Evolutionary conservation across 2,329 filamentous ascomycete genomes (phyloP).

Genomic region (Fusarium sp.): DNA sequence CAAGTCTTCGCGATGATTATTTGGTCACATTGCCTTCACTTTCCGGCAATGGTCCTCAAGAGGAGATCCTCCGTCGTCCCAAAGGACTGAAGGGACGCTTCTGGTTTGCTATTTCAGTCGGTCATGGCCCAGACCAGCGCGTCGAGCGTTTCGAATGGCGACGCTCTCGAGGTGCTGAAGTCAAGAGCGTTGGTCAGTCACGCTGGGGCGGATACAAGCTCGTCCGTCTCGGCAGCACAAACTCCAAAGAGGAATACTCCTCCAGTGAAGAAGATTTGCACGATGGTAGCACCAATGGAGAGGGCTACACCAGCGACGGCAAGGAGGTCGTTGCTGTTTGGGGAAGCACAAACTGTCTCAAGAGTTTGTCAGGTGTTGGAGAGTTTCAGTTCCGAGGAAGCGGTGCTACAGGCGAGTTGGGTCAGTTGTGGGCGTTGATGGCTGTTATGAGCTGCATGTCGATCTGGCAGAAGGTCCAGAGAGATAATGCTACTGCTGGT

Average conservation of each 20-base stretch:
- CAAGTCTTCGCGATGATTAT: slow-evolving; percentile 15
- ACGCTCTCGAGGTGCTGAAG: slow-evolving; percentile 31
- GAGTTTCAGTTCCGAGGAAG: slow-evolving; percentile 41
- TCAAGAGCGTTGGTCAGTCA: slow-evolving; percentile 31
- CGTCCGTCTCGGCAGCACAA: slow-evolving; percentile 30
- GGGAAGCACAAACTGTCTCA: slow-evolving; percentile 24
- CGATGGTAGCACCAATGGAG: slow-evolving; percentile 1
- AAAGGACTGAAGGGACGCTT: slow-evolving; percentile 17
- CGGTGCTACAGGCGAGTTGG: slow-evolving; percentile 42
- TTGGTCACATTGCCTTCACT: slow-evolving; percentile 21
- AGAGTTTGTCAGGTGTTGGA: slow-evolving; percentile 30
- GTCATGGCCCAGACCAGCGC: slow-evolving; percentile 9
- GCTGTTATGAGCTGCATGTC: slow-evolving; percentile 41
- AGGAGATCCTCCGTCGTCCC: slow-evolving; percentile 27
- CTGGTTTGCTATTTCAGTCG: slow-evolving; percentile 36
- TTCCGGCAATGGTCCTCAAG: not conserved
- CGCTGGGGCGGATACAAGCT: slow-evolving; percentile 38
- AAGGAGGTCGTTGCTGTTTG: slow-evolving; percentile 40
- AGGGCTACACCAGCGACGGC: slow-evolving; percentile 36
- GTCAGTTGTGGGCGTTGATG: slow-evolving; percentile 38
- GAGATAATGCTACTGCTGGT: slow-evolving; percentile 15
- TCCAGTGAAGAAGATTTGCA: slow-evolving; percentile 5
- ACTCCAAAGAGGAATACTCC: slow-evolving; percentile 3
- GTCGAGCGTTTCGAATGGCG: slow-evolving; percentile 40
- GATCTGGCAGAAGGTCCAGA: slow-evolving; percentile 31